Base-by-base conservation (phyloP, 2,329 filamentous ascomycete species). In the Acrocalymma vagum region DNA sequence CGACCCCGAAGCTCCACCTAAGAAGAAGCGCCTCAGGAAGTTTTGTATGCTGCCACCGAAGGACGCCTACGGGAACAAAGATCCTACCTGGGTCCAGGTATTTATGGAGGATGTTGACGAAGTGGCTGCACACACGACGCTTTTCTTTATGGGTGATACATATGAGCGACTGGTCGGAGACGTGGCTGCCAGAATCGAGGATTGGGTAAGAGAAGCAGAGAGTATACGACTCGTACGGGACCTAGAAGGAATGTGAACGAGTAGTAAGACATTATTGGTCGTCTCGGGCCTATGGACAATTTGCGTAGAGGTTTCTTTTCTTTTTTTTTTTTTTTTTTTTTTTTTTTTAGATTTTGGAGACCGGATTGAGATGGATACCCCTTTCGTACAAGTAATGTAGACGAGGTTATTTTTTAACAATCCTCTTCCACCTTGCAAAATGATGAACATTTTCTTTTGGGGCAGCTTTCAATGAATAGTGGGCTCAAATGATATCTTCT, bases 71-170 rank as follows among this genome's bases (percentile, higher is more conserved):
- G 84, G 83, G 6, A 73, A 76, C 45, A 72, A 77, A 28, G 90
- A 95, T 63, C 73, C 80, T 4, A 82, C 85, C 11, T 96, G 92
- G 91, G 74, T 91, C 1, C 78, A 85, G 29, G 81, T 96, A 3
- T 85, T 84, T 58, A 94, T 96, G 88, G 80, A 86, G 42, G 85
- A 84, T 36, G 84, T 94, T 46, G 91, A 95, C 62, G 89, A 95
- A 68, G 87, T 95, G 1, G 85, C 83, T 6, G 92, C 91, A 8
- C 91, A 95, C 65, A 93, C 89, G 48, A 86, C 87, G 0, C 73
- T 96, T 35, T 96, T 95, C 72, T 82, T 89, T 9, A 72, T 83
- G 0, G 85, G 86, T 6, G 78, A 84, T 45, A 85, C 88, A 42
- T 93, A 94, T 61, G 87, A 91, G 56, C 72, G 72, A 49, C 72